These are phyloP conservation scores for Crucihimalaya himalaica DNA, from an alignment of 345 rosid species.

Conservation along the genomic window DNA sequence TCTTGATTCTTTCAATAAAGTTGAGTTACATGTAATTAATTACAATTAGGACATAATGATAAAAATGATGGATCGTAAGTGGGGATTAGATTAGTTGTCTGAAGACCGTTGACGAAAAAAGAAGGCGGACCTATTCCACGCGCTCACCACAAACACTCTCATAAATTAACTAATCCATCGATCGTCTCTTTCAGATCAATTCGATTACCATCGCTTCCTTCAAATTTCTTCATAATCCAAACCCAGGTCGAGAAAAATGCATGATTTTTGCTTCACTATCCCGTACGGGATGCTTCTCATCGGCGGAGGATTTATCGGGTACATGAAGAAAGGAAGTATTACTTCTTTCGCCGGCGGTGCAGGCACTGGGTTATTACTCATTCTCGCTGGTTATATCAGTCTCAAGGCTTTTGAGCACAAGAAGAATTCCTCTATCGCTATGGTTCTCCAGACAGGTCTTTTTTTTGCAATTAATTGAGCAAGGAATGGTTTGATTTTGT, in stretches of 20 bases:
- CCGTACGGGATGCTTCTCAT: constrained; percentile 86
- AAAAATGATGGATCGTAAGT: constrained; percentile 16
- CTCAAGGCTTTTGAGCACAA: constrained; percentile 80
- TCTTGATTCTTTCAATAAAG: too few relatives aligned
- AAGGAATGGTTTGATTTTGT: constrained; percentile 7
- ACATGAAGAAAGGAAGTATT: constrained; percentile 67
- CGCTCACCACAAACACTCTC: constrained; percentile 33
- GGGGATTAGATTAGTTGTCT: constrained; percentile 33
- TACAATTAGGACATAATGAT: background rate
- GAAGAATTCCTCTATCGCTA: constrained; percentile 64
- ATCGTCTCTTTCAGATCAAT: constrained; percentile 17
- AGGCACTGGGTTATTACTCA: constrained; percentile 69
- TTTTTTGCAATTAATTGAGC: background rate
- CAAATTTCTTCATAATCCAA: constrained; percentile 1
- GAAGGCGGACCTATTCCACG: constrained; percentile 40
- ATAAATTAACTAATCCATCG: background rate
- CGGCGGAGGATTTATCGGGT: constrained; percentile 84
- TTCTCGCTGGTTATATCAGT: constrained; percentile 84
- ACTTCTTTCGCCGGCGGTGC: constrained; percentile 87
- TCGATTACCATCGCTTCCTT: constrained; percentile 14
- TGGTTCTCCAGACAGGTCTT: constrained; percentile 68
- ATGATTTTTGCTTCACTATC: constrained; percentile 97
- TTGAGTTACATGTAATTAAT: background rate
- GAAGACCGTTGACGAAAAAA: constrained; percentile 38
- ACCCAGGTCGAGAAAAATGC: constrained; percentile 49